Percentiles rank a stretch among this genome's conserved stretches.
These are phyloP conservation scores for Ceratocystis colombiana DNA, from an alignment of 2,329 filamentous ascomycete species.

Conservation along the genomic window DNA sequence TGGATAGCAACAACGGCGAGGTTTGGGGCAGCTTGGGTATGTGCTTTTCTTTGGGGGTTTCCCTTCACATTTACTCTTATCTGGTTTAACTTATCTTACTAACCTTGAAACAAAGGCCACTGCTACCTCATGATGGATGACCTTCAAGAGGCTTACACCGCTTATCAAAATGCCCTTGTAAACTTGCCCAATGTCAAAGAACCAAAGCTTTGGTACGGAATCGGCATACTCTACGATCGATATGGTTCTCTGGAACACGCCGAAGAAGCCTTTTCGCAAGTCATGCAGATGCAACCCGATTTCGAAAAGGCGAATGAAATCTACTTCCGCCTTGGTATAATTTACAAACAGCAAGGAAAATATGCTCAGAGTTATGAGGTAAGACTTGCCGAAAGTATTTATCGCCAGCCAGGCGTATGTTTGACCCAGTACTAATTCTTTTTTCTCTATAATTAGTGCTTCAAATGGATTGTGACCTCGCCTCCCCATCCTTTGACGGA, in stretches of 20 bases:
- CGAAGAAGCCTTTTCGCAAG: slow-evolving; percentile 94
- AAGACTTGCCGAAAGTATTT: slow-evolving; percentile 26
- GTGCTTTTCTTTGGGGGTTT: slow-evolving; percentile 28
- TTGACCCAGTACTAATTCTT: slow-evolving; percentile 28
- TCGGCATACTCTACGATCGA: slow-evolving; percentile 91
- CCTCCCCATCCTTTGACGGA: slow-evolving; percentile 87
- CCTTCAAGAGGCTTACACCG: slow-evolving; percentile 88
- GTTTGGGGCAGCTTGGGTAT: slow-evolving; percentile 90
- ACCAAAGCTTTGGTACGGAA: slow-evolving; percentile 97
- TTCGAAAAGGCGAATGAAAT: slow-evolving; percentile 99
- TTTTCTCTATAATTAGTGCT: slow-evolving; percentile 54
- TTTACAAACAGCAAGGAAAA: slow-evolving; percentile 97
- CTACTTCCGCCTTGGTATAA: slow-evolving; percentile 97
- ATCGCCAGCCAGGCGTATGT: too few relatives aligned
- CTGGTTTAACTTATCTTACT: background rate
- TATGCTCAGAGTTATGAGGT: slow-evolving; percentile 87
- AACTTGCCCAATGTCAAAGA: slow-evolving; percentile 77
- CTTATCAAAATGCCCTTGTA: slow-evolving; percentile 90
- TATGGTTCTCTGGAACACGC: slow-evolving; percentile 95
- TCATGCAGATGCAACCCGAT: slow-evolving; percentile 95
- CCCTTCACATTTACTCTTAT: slow-evolving; percentile 36
- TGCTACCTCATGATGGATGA: slow-evolving; percentile 99
- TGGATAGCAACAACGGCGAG: slow-evolving; percentile 83
- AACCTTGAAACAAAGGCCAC: slow-evolving; percentile 55
- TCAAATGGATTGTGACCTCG: slow-evolving; percentile 93